phyloP scores from a whole-genome alignment of 768 basidiomycete species.

The Hemileccinum impolitum region DNA sequence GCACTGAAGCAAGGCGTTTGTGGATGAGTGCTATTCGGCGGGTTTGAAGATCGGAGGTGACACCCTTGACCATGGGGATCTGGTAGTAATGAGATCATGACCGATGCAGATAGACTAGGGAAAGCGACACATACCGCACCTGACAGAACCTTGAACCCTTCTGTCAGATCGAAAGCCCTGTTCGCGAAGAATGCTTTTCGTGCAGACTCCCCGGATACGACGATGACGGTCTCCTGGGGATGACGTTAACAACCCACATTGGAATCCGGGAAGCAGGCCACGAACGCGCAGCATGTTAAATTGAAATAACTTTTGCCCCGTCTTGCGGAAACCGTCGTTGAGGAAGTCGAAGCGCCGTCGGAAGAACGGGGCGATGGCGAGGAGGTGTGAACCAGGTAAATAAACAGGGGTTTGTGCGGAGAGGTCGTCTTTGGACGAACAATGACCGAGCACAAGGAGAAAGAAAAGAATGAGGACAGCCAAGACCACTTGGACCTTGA shows the following conservation, averaged over 20 bases:
- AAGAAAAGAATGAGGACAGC: conserved; percentile 34
- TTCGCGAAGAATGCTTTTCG: conserved; percentile 67
- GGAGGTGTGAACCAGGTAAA: conserved; percentile 56
- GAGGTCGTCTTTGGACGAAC: conserved; percentile 45
- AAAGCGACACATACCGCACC: conserved; percentile 56
- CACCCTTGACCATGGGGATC: conserved; percentile 75
- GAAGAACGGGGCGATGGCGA: conserved; percentile 66
- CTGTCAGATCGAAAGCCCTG: conserved; percentile 69
- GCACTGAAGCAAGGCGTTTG: conserved; percentile 63
- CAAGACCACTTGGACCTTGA: conserved; percentile 33
- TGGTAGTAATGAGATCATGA: conserved; percentile 27
- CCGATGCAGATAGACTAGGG: conserved; percentile 11
- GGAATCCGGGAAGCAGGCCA: conserved; percentile 15
- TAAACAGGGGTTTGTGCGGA: conserved; percentile 42
- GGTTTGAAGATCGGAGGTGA: conserved; percentile 67
- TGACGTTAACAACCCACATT: conserved; percentile 19
- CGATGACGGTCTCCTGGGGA: conserved; percentile 67
- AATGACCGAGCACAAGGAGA: conserved; percentile 36
- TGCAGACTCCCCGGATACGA: conserved; percentile 70
- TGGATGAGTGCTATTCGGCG: conserved; percentile 63
- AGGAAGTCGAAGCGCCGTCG: conserved; percentile 68
- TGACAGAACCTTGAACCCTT: conserved; percentile 76
- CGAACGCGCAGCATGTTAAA: conserved; percentile 67
- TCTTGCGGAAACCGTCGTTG: conserved; percentile 65
- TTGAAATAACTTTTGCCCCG: conserved; percentile 63